Conservation (phyloP, 2,329 filamentous ascomycete genomes). For the Ophiostoma fasciatum region DNA sequence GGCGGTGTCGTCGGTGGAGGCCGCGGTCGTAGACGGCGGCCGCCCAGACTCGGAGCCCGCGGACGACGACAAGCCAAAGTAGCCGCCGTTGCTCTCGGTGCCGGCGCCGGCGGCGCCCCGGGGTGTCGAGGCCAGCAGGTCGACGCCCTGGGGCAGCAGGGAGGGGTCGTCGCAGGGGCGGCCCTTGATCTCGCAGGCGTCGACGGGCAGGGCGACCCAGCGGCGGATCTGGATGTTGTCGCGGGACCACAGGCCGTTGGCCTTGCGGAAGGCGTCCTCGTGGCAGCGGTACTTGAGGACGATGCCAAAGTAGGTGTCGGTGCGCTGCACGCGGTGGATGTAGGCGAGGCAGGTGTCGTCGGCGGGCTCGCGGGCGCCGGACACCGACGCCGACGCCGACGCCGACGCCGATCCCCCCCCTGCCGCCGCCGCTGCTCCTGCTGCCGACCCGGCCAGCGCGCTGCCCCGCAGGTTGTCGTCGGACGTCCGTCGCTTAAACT, state of each 20-base stretch:
- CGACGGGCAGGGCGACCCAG: slow-evolving; percentile 71
- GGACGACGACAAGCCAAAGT: slow-evolving; percentile 2
- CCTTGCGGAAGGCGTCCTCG: slow-evolving; percentile 66
- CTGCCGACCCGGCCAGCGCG: slow-evolving; percentile 15
- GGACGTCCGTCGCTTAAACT: slow-evolving; percentile 52
- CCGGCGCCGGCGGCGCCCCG: too few relatives aligned
- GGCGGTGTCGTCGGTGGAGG: slow-evolving; percentile 20
- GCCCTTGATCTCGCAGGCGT: slow-evolving; percentile 75
- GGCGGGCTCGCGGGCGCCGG: too few relatives aligned
- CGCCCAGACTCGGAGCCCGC: slow-evolving; percentile 11
- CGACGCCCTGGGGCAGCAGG: slow-evolving; percentile 26
- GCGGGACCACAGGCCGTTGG: slow-evolving; percentile 89
- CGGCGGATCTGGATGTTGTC: slow-evolving; percentile 79
- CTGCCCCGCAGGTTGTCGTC: slow-evolving; percentile 41
- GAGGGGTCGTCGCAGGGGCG: slow-evolving; percentile 44
- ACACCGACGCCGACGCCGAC: too few relatives aligned
- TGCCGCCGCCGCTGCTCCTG: slow-evolving; percentile 12
- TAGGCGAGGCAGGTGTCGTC: slow-evolving; percentile 72
- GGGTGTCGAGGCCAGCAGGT: slow-evolving; percentile 38
- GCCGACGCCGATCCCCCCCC: slow-evolving; percentile 19
- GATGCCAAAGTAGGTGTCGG: slow-evolving; percentile 82
- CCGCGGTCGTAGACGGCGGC: neutral
- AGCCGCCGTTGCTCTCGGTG: slow-evolving; percentile 1
- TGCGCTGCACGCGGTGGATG: slow-evolving; percentile 67
- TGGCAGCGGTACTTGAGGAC: slow-evolving; percentile 82